A percentile compares a stretch with the other conserved stretches of the same genome.
Evolutionary conservation across 2,329 filamentous ascomycete species (phyloP).

Genomic region (Diaporthe vexans): DNA sequence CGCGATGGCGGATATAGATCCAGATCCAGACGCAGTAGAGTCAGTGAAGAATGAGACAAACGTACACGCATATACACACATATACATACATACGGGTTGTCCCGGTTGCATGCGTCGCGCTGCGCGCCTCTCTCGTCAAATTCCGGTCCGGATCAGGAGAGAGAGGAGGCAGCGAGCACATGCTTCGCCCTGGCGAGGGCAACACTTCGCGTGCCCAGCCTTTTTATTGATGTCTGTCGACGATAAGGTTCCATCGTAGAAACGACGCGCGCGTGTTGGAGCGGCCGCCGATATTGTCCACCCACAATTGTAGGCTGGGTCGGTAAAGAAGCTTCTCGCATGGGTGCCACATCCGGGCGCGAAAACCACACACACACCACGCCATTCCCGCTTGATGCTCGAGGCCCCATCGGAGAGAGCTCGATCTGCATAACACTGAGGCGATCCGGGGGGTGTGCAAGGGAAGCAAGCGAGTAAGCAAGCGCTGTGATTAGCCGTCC

Average conservation of each 20-base stretch:
- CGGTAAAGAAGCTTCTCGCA: background rate
- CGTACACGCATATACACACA: background rate
- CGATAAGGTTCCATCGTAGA: slow-evolving; percentile 9
- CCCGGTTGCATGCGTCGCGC: background rate
- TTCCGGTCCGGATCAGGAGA: background rate
- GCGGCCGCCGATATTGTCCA: background rate
- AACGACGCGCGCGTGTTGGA: background rate
- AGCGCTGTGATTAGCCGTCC: slow-evolving; percentile 9
- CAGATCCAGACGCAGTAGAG: background rate
- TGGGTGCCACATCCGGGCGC: background rate
- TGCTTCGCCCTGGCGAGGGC: slow-evolving; percentile 1
- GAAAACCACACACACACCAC: background rate
- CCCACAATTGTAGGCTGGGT: background rate
- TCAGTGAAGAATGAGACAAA: background rate
- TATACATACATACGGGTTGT: background rate
- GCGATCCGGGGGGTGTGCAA: background rate
- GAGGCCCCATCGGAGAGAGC: background rate
- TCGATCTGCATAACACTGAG: slow-evolving; percentile 13
- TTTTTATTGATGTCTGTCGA: background rate
- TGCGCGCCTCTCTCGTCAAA: background rate
- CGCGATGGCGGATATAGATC: background rate
- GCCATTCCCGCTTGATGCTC: background rate
- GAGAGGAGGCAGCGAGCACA: too few species aligned
- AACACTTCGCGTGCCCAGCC: slow-evolving; percentile 27
- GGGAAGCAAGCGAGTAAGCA: too few species aligned